These are phyloP conservation scores for Debaryomyces sp. DNA, from an alignment of 1,139 yeast genomes.

Conservation along the genomic window DNA sequence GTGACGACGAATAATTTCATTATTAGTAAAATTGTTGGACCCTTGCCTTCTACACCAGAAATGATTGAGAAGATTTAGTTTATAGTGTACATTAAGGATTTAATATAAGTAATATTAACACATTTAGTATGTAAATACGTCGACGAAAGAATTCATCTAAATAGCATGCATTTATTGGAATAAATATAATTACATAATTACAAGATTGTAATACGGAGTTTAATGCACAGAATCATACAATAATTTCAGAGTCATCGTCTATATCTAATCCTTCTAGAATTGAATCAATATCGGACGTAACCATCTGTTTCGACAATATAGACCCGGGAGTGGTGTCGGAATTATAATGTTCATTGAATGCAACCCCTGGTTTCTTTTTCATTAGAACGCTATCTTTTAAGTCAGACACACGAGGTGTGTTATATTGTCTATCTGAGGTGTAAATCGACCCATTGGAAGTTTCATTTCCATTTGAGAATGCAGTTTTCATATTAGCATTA, in stretches of 20 bases:
- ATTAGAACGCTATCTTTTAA: constrained; percentile 40
- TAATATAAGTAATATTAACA: constrained; percentile 3
- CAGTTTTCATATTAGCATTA: constrained; percentile 4
- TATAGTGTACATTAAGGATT: constrained; percentile 12
- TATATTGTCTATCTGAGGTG: constrained; percentile 18
- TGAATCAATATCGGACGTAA: constrained; percentile 35
- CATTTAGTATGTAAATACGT: background rate
- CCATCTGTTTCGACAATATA: constrained; percentile 37
- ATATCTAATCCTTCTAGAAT: constrained; percentile 41
- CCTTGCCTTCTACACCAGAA: constrained; percentile 1
- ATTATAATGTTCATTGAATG: constrained; percentile 14
- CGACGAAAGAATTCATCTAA: background rate
- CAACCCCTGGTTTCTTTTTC: constrained; percentile 3
- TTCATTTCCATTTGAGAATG: constrained; percentile 12
- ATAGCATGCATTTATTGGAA: background rate
- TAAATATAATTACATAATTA: background rate
- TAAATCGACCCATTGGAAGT: constrained; percentile 26
- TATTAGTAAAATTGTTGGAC: background rate
- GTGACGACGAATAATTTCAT: constrained; percentile 27
- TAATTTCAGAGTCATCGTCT: constrained; percentile 31
- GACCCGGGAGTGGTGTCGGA: constrained; percentile 27
- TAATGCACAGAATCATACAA: background rate
- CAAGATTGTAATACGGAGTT: background rate
- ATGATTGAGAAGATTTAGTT: constrained; percentile 8
- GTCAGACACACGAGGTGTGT: constrained; percentile 49